A percentile compares a stretch with the other conserved stretches of the same genome.
These are phyloP conservation scores for Sclerotinia trifoliorum DNA, from an alignment of 2,329 filamentous ascomycete species.

Conservation along the genomic window DNA sequence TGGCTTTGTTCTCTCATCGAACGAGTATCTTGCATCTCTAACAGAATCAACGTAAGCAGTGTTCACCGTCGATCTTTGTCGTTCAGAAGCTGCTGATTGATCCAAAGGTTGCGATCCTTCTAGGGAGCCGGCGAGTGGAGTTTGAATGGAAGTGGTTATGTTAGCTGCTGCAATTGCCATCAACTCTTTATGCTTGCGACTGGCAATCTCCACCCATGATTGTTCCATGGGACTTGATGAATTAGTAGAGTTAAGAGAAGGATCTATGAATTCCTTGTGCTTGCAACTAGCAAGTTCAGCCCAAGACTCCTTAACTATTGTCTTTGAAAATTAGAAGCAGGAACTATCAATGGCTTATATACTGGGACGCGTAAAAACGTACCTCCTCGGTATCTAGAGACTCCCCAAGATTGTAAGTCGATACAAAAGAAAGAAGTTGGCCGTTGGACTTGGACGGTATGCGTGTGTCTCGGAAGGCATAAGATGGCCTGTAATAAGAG, in stretches of 20 bases:
- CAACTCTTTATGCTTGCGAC: constrained; percentile 7
- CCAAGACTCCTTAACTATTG: neutral
- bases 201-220: constrained; percentile 11
- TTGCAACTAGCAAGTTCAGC: constrained; percentile 2
- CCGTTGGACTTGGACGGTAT: neutral
- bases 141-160: neutral
- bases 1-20: neutral
- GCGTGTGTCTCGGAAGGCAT: neutral
- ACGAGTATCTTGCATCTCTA: neutral
- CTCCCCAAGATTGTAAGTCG: neutral
- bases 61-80: neutral
- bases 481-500: neutral
- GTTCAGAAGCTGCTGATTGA: too few species aligned
- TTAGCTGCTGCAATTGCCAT: neutral
- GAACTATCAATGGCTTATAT: neutral
- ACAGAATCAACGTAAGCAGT: too few species aligned
- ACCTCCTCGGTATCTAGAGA: constrained; percentile 3
- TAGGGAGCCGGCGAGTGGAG: neutral
- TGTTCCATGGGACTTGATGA: neutral
- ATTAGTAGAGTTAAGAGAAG: neutral
- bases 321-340: constrained; percentile 6
- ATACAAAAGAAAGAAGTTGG: neutral
- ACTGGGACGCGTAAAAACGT: neutral
- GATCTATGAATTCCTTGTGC: neutral
- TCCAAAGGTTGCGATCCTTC: neutral